phyloP scores from a whole-genome alignment of 805 yeast genomes.

The Myxozyma nipponensis region DNA sequence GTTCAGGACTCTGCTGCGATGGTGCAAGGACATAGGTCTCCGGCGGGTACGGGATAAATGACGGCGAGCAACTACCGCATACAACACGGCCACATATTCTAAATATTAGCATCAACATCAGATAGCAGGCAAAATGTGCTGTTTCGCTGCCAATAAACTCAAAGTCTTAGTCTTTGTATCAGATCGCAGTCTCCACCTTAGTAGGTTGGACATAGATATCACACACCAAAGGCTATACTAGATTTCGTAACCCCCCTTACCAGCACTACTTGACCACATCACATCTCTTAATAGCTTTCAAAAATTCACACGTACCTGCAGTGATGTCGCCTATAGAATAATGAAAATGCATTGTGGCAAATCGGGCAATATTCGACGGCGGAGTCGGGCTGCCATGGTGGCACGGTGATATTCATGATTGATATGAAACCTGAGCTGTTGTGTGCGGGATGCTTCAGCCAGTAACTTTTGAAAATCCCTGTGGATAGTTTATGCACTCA shows the following conservation, averaged over 20 bases:
- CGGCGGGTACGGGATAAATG: slow-evolving; percentile 52
- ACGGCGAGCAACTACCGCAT: slow-evolving; percentile 63
- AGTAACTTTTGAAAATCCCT: too few species aligned
- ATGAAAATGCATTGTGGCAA: slow-evolving; percentile 51
- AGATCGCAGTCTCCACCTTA: too few species aligned
- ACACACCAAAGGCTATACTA: too few species aligned
- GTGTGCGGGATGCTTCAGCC: too few species aligned
- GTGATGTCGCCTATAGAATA: slow-evolving; percentile 75
- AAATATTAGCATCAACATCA: slow-evolving; percentile 32
- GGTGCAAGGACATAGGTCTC: slow-evolving; percentile 56
- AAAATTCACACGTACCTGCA: slow-evolving; percentile 48
- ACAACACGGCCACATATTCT: slow-evolving; percentile 70
- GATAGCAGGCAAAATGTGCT: too few species aligned
- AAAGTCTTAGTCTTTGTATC: too few species aligned
- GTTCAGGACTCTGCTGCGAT: slow-evolving; percentile 46
- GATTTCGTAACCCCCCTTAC: too few species aligned
- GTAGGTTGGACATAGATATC: too few species aligned
- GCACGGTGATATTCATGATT: slow-evolving; percentile 5
- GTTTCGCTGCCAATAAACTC: too few species aligned
- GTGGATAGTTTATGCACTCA: too few species aligned
- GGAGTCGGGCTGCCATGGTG: slow-evolving; percentile 67
- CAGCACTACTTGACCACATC: neutral
- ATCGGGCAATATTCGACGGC: slow-evolving; percentile 50
- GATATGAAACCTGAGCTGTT: too few species aligned
- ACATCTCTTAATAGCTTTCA: neutral